phyloP scores from a whole-genome alignment of 257 asterid genomes.

The Solanum okadae region DNA sequence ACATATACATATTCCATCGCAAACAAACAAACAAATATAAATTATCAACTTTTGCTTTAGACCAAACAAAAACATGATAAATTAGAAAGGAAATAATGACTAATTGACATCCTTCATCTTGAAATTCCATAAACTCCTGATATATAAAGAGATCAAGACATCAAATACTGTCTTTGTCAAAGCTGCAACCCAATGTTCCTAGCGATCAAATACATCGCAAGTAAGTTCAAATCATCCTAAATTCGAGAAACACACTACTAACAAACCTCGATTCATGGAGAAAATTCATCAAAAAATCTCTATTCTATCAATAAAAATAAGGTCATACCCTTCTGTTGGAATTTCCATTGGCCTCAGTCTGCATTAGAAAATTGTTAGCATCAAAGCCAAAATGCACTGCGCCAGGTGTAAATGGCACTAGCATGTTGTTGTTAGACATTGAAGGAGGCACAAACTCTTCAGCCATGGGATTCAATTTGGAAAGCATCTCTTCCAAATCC shows the following conservation, averaged over 20 bases:
- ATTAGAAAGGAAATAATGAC: neutral
- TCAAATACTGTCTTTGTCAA: neutral
- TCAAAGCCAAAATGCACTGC: constrained; percentile 48
- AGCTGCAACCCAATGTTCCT: neutral
- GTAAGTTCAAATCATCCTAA: neutral
- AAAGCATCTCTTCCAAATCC: constrained; percentile 51
- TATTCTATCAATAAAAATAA: neutral
- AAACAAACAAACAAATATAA: neutral
- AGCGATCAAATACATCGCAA: neutral
- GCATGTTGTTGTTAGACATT: constrained; percentile 6
- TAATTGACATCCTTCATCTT: constrained; percentile 41
- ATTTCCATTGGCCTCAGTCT: constrained; percentile 35
- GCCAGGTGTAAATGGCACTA: constrained; percentile 2
- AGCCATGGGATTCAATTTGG: constrained; percentile 63
- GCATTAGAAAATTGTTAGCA: constrained; percentile 41
- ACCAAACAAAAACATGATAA: neutral
- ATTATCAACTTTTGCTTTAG: neutral
- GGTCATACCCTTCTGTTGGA: constrained; percentile 56
- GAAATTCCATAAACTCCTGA: neutral
- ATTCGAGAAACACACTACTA: neutral
- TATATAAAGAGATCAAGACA: neutral
- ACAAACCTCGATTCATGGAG: neutral
- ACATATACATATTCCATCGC: neutral
- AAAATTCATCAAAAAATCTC: neutral
- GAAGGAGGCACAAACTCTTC: constrained; percentile 60